A percentile compares a stretch with the other conserved stretches of the same genome.
Conservation (phyloP, 108 stramenopile species). For the Nitzschia sp. region DNA sequence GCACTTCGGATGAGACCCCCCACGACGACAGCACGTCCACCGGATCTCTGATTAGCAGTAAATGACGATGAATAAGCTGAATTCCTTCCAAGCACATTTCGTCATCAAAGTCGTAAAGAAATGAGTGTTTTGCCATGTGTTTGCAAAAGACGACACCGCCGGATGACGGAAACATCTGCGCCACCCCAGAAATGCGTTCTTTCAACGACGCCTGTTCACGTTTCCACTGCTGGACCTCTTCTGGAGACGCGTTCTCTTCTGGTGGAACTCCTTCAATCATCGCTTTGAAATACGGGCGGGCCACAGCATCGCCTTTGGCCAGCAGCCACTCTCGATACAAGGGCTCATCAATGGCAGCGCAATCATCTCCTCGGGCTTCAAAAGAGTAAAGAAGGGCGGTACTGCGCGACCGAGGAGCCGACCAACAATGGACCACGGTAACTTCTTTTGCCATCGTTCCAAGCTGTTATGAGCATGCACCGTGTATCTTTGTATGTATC, state of each 20-base stretch:
- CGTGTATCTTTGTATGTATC: too few species aligned
- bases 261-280: conserved; percentile 61
- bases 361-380: conserved; percentile 64
- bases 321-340: conserved; percentile 69
- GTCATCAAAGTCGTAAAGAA: conserved; percentile 66
- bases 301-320: conserved; percentile 52
- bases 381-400: conserved; percentile 94
- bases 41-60: conserved; percentile 72
- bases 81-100: conserved; percentile 44
- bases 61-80: conserved; percentile 62
- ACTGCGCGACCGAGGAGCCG: conserved; percentile 86
- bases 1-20: conserved; percentile 54
- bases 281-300: conserved; percentile 65
- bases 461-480: not conserved
- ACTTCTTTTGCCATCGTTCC: conserved; percentile 34
- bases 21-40: conserved; percentile 67
- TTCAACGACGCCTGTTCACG: conserved; percentile 53
- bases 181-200: conserved; percentile 61
- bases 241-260: conserved; percentile 18
- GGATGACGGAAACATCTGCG: conserved; percentile 23
- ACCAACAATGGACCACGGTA: conserved; percentile 92
- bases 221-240: conserved; percentile 44
- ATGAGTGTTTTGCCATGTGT: conserved; percentile 91
- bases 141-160: conserved; percentile 83
- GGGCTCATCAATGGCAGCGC: conserved; percentile 88